Evolutionary conservation across 2,329 filamentous ascomycete genomes (phyloP), one percentile per base, ranked within the genome.

Genomic region (Tolypocladium pustulatum): DNA sequence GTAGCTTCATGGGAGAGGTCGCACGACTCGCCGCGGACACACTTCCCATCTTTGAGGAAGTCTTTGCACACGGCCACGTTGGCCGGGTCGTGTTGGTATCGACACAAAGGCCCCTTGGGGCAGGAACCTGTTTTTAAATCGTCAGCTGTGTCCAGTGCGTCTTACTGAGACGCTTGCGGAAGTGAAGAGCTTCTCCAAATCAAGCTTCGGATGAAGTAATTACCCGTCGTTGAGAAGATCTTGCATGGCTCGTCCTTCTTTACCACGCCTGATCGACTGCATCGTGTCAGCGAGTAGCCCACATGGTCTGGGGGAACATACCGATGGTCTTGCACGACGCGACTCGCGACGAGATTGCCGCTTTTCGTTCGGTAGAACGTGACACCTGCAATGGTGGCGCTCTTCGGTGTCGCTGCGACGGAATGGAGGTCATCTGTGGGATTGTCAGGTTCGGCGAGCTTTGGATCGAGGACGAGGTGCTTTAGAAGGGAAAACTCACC

Each of bases 51-150:
- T 68, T 87, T 86, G 57, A 97, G 80, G 70, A 89, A 91, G 57
- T 90, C 86, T 74, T 90, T 94, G 84, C 94, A 99, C 59, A 94
- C 86, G 58, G 93, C 90, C 67, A 96, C 90, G 75, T 90, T 96
- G 70, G 84, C 79, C 49, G 89, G 83, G 69, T 99, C 90, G 78
- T 99, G 94, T 55, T 86, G 77, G 70, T 88, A 94, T 58, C 83
- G 87, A 73, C 94, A 99, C 54, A 76, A 78, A 9, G 88, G 87
- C 60, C 93, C 92, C 72, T 90, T 90, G 58, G 85, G 79, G 73
- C 94, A 99, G 64, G 87, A 87, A 76, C 94, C 94, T 96, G 79
- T 40, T 65, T 54, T 57, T 52, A 55, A n/a, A 53, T 58, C 61
- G 76, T 83, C 72, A 83, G 81, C 79, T 65, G 68, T 69, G 43